Evolutionary conservation across 2,329 filamentous ascomycete species (phyloP).

Genomic region (Calonectria ilicicola): DNA sequence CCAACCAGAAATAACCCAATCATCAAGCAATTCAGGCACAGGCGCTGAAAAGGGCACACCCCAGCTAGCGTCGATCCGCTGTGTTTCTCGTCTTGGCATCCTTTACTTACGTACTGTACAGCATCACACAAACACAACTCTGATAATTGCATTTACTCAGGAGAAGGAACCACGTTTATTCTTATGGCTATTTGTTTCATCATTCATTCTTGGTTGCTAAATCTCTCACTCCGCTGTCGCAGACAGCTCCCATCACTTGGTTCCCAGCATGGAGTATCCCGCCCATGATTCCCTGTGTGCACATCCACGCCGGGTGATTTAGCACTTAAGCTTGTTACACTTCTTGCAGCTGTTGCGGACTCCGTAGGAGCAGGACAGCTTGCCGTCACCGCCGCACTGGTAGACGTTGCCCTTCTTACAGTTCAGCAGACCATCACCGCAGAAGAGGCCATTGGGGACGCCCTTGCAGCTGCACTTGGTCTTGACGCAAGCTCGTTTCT

Average conservation of each 20-base stretch:
- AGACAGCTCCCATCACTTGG: neutral
- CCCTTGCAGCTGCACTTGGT: neutral
- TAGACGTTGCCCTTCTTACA: slow-evolving; percentile 4
- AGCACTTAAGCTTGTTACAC: slow-evolving; percentile 1
- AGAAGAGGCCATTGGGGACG: neutral
- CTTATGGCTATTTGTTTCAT: neutral
- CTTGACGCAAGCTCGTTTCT: neutral
- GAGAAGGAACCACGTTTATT: neutral
- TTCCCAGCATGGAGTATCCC: neutral
- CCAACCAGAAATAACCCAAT: neutral
- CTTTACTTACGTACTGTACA: neutral
- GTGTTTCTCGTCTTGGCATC: neutral
- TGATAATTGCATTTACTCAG: neutral
- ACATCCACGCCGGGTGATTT: neutral
- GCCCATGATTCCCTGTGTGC: neutral
- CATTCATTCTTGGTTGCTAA: neutral
- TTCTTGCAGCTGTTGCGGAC: slow-evolving; percentile 4
- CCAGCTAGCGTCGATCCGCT: neutral
- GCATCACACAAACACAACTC: neutral
- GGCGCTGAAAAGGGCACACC: neutral
- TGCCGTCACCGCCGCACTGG: neutral
- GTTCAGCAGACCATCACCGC: neutral
- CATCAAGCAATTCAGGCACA: neutral
- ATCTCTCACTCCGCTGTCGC: neutral
- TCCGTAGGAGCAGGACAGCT: slow-evolving; percentile 4